Percentiles rank a stretch among this genome's conserved stretches.
These are phyloP conservation scores for Phytophthora podocarpi DNA, from an alignment of 352 stramenopile species.

Conservation along the genomic window DNA sequence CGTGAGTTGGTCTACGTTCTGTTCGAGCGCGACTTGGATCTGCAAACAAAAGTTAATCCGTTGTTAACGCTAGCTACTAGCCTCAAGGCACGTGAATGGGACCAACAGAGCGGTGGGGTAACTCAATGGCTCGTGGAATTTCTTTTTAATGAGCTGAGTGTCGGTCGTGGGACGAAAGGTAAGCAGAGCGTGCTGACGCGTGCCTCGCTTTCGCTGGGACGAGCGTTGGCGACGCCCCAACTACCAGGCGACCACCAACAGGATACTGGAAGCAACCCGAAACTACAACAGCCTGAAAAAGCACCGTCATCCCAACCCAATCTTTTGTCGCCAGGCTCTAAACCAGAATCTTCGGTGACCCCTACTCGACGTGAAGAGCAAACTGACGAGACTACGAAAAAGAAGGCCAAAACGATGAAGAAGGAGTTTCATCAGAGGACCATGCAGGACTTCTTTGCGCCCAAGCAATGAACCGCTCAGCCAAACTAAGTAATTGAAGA, in stretches of 20 bases:
- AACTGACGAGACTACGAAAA: constrained; percentile 11
- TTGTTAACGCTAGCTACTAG: constrained; percentile 27
- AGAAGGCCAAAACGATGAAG: constrained; percentile 33
- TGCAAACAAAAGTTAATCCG: constrained; percentile 48
- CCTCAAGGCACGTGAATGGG: constrained; percentile 27
- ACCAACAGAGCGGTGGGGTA: constrained; percentile 23
- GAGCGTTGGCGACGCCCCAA: constrained; percentile 7
- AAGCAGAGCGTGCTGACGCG: constrained; percentile 21
- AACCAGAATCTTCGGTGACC: background rate
- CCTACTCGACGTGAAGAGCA: constrained; percentile 11
- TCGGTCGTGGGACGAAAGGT: background rate
- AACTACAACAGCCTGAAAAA: constrained; percentile 5
- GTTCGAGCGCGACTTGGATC: constrained; percentile 49
- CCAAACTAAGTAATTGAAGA: background rate
- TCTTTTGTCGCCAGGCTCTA: background rate
- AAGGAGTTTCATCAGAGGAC: constrained; percentile 27
- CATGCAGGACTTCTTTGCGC: constrained; percentile 35
- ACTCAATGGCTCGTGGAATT: constrained; percentile 34
- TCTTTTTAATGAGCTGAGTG: constrained; percentile 30
- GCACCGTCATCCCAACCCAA: background rate
- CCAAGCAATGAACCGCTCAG: constrained; percentile 14
- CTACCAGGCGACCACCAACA: constrained; percentile 1
- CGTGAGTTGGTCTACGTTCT: constrained; percentile 67
- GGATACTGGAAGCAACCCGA: background rate
- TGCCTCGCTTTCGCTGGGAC: constrained; percentile 26